Base-by-base conservation (phyloP, 192 early-diverging fungal species). In the Backusella morwellensis region DNA sequence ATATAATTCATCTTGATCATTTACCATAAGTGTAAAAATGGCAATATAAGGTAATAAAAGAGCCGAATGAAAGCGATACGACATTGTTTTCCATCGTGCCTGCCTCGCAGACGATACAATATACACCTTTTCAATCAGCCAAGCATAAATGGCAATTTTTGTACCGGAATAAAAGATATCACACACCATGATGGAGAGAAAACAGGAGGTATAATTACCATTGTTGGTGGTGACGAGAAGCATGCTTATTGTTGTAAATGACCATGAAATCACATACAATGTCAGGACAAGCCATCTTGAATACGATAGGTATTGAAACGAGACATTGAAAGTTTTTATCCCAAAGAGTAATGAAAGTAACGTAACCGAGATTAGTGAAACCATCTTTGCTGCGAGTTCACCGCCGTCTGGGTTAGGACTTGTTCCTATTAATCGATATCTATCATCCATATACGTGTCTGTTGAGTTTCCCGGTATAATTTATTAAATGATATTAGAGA, bases 171-270 rank as follows among this genome's bases (percentile, higher is more conserved):
- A 88, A 71, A 88, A 84, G 23, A 83, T 35, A 73, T 84, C 85
- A 29, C 86, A 88, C 29, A 75, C 36, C 36, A 84, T 74, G 36
- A 83, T 78, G 0, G 84, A 83, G 1, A 86, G 34, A 41, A 80
- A 44, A 54, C 85, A 86, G 6, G 85, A 83, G 17, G 77, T 75
- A 56, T 72, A 29, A 36, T 82, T 87, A 68, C 70, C 56, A 54
- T 87, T 81, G 68, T 87, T 87, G 36, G 86, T 87, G n/a, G 81
- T 77, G 4, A 82, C 81, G 1, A 87, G 68, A 47, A 85, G 40
- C 7, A 78, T 77, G 5, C 82, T 78, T 8, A 70, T 70, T 14
- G 80, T 7, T 3, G 84, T 79, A 42, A 87, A 87, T 8, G 84
- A 77, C 86, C 86, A 87, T 14, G 86, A 87, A 47, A 76, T 44